Conservation (phyloP, 768 basidiomycete species). For the Galerina sulciceps region DNA sequence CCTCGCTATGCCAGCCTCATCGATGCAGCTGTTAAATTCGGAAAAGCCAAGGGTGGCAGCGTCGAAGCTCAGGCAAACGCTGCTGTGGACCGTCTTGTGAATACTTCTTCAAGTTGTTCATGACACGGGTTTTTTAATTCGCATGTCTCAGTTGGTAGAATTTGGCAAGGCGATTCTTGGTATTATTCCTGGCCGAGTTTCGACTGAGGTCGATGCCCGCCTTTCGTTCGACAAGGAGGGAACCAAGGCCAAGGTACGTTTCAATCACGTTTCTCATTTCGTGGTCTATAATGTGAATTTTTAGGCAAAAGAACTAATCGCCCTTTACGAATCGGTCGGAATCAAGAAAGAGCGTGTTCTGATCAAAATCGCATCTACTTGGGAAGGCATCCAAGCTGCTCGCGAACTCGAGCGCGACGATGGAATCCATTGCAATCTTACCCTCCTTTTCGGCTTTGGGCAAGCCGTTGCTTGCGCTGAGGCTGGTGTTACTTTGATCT, state of each 20-base stretch:
- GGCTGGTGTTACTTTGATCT: slow-evolving; percentile 97
- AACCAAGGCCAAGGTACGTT: slow-evolving; percentile 81
- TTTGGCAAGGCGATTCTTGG: slow-evolving; percentile 95
- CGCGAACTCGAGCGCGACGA: slow-evolving; percentile 92
- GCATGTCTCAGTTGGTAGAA: slow-evolving; percentile 79
- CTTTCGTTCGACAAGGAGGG: slow-evolving; percentile 95
- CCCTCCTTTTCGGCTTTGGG: slow-evolving; percentile 96
- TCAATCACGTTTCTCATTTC: neutral
- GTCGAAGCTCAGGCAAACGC: slow-evolving; percentile 75
- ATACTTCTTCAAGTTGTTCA: slow-evolving; percentile 30
- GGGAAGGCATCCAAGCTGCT: slow-evolving; percentile 99
- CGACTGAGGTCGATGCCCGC: slow-evolving; percentile 98
- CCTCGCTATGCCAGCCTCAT: slow-evolving; percentile 83
- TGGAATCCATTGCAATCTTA: slow-evolving; percentile 97
- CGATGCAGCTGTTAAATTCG: slow-evolving; percentile 72
- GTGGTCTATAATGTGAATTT: slow-evolving; percentile 13
- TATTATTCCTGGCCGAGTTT: slow-evolving; percentile 98
- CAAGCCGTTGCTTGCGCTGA: slow-evolving; percentile 99
- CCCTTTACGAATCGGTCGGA: slow-evolving; percentile 92
- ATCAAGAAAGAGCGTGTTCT: slow-evolving; percentile 93
- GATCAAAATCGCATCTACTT: slow-evolving; percentile 99
- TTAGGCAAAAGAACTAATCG: slow-evolving; percentile 85
- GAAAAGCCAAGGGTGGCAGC: slow-evolving; percentile 80
- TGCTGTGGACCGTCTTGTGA: slow-evolving; percentile 88
- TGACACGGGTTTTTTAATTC: neutral